phyloP scores from a whole-genome alignment of 23 red algal genomes.

The Gracilaria vermiculophylla region DNA sequence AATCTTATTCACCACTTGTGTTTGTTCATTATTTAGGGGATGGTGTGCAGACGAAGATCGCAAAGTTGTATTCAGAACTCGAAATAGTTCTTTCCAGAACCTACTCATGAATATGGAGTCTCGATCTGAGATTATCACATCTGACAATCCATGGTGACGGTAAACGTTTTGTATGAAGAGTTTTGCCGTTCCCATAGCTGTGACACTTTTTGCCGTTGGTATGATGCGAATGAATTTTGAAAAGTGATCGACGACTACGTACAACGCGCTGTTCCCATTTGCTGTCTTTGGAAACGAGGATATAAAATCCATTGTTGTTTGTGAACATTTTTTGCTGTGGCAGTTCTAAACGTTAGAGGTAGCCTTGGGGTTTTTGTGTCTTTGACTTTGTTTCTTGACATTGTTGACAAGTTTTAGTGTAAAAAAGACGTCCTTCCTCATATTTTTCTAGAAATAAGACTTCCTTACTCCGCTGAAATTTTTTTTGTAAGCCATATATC shows the following conservation, averaged over 20 bases:
- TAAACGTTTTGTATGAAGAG: conserved; percentile 12
- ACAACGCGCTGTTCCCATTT: not conserved
- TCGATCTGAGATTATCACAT: not conserved
- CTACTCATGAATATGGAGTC: conserved; percentile 10
- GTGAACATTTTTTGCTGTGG: not conserved
- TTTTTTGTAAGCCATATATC: not conserved
- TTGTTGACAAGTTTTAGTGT: not conserved
- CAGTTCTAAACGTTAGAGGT: not conserved
- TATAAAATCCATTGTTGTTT: conserved; percentile 20
- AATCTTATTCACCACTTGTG: conserved; percentile 35
- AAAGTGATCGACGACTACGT: not conserved
- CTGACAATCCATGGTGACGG: not conserved
- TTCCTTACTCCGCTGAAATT: not conserved
- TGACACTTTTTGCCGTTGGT: not conserved
- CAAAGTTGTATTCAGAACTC: not conserved
- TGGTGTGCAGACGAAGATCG: conserved; percentile 17
- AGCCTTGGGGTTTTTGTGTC: not conserved
- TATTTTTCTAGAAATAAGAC: not conserved
- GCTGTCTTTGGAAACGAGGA: not conserved
- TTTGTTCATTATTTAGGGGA: conserved; percentile 16
- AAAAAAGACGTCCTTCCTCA: not conserved
- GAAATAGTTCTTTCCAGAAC: conserved; percentile 9
- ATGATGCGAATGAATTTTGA: conserved; percentile 10
- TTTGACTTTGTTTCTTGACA: not conserved
- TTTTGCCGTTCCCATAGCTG: not conserved